phyloP scores from a whole-genome alignment of 106 monocot genomes.

The Platanthera zijinensis region DNA sequence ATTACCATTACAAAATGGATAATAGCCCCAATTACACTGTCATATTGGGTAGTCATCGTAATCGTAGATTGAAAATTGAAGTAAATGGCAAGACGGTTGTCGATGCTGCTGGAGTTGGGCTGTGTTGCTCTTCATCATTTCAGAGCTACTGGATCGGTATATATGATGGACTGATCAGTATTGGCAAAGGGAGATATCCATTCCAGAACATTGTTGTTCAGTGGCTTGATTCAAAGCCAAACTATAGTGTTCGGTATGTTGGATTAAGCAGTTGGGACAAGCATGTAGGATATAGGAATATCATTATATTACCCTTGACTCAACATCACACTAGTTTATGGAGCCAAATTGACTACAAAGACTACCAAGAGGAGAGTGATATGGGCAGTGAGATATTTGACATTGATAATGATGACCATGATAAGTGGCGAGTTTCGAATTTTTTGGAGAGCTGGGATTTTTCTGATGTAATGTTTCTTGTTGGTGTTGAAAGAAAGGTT shows the following conservation, averaged over 20 bases:
- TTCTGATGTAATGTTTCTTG: conserved; percentile 61
- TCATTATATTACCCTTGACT: conserved; percentile 50
- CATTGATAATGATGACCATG: conserved; percentile 18
- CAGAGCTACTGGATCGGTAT: conserved; percentile 91
- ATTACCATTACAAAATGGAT: conserved; percentile 92
- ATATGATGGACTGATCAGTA: conserved; percentile 82
- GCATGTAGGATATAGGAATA: conserved; percentile 90
- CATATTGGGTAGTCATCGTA: conserved; percentile 85
- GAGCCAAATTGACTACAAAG: conserved; percentile 40
- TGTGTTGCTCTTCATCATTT: conserved; percentile 76
- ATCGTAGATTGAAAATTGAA: conserved; percentile 87
- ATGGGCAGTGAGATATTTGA: conserved; percentile 29
- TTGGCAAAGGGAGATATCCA: conserved; percentile 72
- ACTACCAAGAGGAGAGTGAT: conserved; percentile 28
- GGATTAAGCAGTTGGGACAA: conserved; percentile 97
- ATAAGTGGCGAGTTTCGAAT: conserved; percentile 43
- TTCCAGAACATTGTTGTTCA: conserved; percentile 76
- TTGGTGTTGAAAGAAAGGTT: conserved; percentile 47
- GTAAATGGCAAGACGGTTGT: conserved; percentile 76
- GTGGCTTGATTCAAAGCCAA: conserved; percentile 72
- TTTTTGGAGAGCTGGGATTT: conserved; percentile 88
- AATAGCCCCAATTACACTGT: conserved; percentile 80
- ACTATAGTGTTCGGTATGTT: conserved; percentile 64
- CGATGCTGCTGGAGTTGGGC: conserved; percentile 68
- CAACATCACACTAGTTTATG: conserved; percentile 32